Conservation (phyloP, 225 moss, liverwort and hornwort genomes). For the Marchantia polymorpha region DNA sequence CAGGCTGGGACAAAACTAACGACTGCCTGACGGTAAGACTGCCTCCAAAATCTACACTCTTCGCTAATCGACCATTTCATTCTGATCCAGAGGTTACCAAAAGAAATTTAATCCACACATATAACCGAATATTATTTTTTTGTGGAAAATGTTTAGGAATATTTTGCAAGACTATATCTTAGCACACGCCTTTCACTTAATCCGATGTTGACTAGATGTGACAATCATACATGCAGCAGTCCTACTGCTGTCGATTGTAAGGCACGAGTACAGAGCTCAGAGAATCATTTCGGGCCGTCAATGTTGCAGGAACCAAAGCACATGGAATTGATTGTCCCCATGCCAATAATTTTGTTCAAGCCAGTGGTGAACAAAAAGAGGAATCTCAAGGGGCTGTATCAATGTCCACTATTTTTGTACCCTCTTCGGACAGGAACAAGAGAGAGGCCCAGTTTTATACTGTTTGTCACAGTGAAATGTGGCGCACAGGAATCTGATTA, state of each 20-base stretch:
- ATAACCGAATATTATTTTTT: not conserved
- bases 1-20: conserved; percentile 67
- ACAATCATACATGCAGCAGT: not conserved
- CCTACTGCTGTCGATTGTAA: not conserved
- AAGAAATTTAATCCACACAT: not conserved
- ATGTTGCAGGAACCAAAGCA: conserved; percentile 62
- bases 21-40: conserved; percentile 60
- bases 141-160: no score
- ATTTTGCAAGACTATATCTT: no score
- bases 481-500: conserved; percentile 56
- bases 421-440: conserved; percentile 71
- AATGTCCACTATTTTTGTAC: conserved; percentile 67
- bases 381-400: conserved; percentile 62
- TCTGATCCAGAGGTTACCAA: no score
- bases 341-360: conserved; percentile 78
- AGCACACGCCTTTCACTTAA: not conserved
- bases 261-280: not conserved
- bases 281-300: not conserved
- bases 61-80: not conserved
- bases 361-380: conserved; percentile 64
- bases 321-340: conserved; percentile 76
- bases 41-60: not conserved
- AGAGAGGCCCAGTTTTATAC: conserved; percentile 77
- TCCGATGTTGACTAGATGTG: not conserved
- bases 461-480: conserved; percentile 63